These are phyloP conservation scores for Aspergillus bridgeri DNA, from an alignment of 495 filamentous ascomycete species.

Conservation along the genomic window DNA sequence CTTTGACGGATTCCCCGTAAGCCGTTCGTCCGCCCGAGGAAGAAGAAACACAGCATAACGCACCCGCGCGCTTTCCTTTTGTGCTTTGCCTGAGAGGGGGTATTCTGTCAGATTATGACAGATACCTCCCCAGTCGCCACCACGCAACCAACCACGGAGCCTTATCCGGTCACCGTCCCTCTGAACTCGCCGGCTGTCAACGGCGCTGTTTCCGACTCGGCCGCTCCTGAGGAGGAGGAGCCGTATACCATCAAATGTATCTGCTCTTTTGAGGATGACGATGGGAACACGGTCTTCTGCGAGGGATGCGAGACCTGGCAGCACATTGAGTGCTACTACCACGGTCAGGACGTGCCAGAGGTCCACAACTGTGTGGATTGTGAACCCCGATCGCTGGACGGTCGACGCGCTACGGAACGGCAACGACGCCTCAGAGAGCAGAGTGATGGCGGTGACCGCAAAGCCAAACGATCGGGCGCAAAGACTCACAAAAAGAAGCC, in stretches of 20 bases:
- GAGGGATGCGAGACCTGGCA: conserved; percentile 97
- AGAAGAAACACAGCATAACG: conserved; percentile 16
- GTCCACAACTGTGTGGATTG: conserved; percentile 88
- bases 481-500: conserved; percentile 76
- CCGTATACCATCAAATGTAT: conserved; percentile 98
- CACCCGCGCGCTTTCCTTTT: conserved; percentile 31
- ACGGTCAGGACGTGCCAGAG: conserved; percentile 67
- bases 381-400: conserved; percentile 68
- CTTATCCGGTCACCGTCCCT: conserved; percentile 60
- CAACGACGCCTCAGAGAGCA: conserved; percentile 60
- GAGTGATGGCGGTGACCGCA: conserved; percentile 55
- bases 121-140: conserved; percentile 63
- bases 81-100: conserved; percentile 48
- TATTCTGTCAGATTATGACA: conserved; percentile 88
- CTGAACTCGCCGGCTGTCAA: conserved; percentile 50
- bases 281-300: conserved; percentile 96
- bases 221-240: conserved; percentile 70
- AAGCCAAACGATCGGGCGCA: conserved; percentile 63
- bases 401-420: conserved; percentile 63
- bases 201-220: conserved; percentile 54
- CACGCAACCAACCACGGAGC: conserved; percentile 60
- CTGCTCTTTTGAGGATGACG: conserved; percentile 86
- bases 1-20: conserved; percentile 24
- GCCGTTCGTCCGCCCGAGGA: conserved; percentile 8
- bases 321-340: conserved; percentile 94